These are phyloP conservation scores for Neocatenulostroma microsporum DNA, from an alignment of 2,329 filamentous ascomycete species.

Conservation along the genomic window DNA sequence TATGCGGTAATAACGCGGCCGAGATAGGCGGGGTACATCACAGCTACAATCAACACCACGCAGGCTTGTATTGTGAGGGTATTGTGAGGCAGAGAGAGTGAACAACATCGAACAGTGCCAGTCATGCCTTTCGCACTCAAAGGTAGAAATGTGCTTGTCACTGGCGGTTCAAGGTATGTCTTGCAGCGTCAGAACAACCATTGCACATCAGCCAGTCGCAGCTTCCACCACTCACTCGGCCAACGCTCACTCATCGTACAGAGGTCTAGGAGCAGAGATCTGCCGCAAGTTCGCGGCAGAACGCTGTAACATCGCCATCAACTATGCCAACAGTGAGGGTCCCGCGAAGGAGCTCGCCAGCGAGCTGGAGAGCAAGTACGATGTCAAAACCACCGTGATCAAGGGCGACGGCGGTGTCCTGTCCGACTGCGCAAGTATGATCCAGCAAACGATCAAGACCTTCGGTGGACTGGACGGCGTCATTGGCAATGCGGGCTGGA, in stretches of 20 bases:
- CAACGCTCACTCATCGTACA: neutral
- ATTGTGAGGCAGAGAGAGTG: too few relatives aligned
- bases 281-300: slow-evolving; percentile 59
- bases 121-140: slow-evolving; percentile 59
- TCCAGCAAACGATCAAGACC: slow-evolving; percentile 51
- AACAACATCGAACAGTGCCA: too few relatives aligned
- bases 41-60: too few relatives aligned
- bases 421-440: slow-evolving; percentile 51
- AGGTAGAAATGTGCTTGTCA: slow-evolving; percentile 56
- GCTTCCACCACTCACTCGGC: too few relatives aligned
- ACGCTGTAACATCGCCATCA: slow-evolving; percentile 63
- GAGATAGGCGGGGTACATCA: too few relatives aligned
- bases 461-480: slow-evolving; percentile 68
- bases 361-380: slow-evolving; percentile 46
- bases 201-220: slow-evolving; percentile 14
- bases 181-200: too few relatives aligned
- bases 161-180: slow-evolving; percentile 53
- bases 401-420: slow-evolving; percentile 59
- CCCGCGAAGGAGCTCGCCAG: slow-evolving; percentile 52
- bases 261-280: slow-evolving; percentile 64
- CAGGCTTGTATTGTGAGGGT: too few relatives aligned
- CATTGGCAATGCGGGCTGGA: slow-evolving; percentile 67
- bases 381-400: slow-evolving; percentile 48
- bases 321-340: slow-evolving; percentile 57
- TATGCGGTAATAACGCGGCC: too few relatives aligned